These are phyloP conservation scores for Torulaspora franciscae DNA, from an alignment of 805 yeast species.

Conservation along the genomic window DNA sequence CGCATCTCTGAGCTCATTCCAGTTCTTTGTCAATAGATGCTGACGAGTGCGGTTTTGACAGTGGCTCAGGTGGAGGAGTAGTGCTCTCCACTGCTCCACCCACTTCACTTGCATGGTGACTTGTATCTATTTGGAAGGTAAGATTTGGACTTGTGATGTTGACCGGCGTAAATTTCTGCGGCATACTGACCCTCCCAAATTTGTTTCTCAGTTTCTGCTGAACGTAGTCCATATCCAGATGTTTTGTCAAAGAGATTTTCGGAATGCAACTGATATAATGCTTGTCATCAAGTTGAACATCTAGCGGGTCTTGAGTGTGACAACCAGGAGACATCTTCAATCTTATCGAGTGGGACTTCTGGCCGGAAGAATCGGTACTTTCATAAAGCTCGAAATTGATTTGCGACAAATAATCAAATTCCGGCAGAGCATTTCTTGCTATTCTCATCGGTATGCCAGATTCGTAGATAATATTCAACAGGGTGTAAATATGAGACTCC, in stretches of 20 bases:
- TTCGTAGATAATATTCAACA: slow-evolving; percentile 84
- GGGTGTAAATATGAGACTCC: slow-evolving; percentile 93
- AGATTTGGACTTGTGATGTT: slow-evolving; percentile 67
- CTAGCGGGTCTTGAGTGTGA: slow-evolving; percentile 95
- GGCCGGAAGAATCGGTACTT: slow-evolving; percentile 61
- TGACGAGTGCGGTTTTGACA: slow-evolving; percentile 16
- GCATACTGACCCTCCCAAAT: slow-evolving; percentile 82
- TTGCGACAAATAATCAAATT: slow-evolving; percentile 90
- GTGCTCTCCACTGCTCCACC: slow-evolving; percentile 6
- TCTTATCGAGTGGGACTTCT: slow-evolving; percentile 83
- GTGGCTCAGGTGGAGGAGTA: slow-evolving; percentile 11
- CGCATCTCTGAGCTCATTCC: background rate
- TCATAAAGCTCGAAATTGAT: slow-evolving; percentile 92
- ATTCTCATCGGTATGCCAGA: slow-evolving; percentile 93
- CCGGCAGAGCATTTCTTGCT: slow-evolving; percentile 93
- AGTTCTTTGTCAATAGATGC: slow-evolving; percentile 19
- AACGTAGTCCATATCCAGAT: slow-evolving; percentile 86
- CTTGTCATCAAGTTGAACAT: slow-evolving; percentile 90
- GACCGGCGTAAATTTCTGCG: slow-evolving; percentile 86
- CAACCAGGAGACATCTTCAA: slow-evolving; percentile 96
- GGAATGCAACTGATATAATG: slow-evolving; percentile 97
- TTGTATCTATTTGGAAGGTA: slow-evolving; percentile 26
- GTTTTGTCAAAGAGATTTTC: slow-evolving; percentile 82
- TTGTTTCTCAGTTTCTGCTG: slow-evolving; percentile 73
- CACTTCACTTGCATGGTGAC: slow-evolving; percentile 4